Evolutionary conservation across 805 yeast genomes (phyloP).

Genomic region (Scheffersomyces stipitis): DNA sequence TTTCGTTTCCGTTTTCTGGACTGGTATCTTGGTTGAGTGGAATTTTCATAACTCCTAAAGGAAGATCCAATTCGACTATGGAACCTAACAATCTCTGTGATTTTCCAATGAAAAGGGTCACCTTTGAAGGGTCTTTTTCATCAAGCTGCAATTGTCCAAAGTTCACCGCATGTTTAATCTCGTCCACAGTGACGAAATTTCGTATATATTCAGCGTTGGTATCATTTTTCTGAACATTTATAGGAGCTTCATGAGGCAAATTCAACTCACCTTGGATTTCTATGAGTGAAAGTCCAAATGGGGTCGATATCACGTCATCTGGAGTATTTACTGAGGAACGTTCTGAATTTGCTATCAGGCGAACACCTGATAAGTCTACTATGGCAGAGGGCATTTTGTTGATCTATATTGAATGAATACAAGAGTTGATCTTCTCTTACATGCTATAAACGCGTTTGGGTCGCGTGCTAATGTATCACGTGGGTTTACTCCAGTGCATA

Average conservation of each 20-base stretch:
- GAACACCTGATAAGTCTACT: slow-evolving; percentile 7
- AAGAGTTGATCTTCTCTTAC: no score
- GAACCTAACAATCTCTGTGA: slow-evolving; percentile 69
- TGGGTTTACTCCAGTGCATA: no score
- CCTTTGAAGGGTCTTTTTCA: slow-evolving; percentile 37
- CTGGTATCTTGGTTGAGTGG: slow-evolving; percentile 20
- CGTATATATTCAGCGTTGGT: slow-evolving; percentile 28
- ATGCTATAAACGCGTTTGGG: no score
- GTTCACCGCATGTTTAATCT: slow-evolving; percentile 45
- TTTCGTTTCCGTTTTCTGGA: slow-evolving; percentile 7
- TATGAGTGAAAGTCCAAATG: slow-evolving; percentile 56
- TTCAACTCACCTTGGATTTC: slow-evolving; percentile 77
- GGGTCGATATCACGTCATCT: slow-evolving; percentile 42
- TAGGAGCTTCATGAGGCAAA: slow-evolving; percentile 39
- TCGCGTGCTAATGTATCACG: no score
- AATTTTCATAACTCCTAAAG: slow-evolving; percentile 61
- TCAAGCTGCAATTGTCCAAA: slow-evolving; percentile 52
- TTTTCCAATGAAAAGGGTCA: slow-evolving; percentile 62
- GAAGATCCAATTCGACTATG: slow-evolving; percentile 58
- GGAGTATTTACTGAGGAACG: no score
- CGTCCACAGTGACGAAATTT: slow-evolving; percentile 35
- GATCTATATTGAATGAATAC: no score
- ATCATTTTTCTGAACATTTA: slow-evolving; percentile 26
- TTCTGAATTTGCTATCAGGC: neutral
- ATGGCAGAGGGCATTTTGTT: slow-evolving; percentile 14